phyloP scores from a whole-genome alignment of 805 yeast species.

The Wickerhamomyces canadensis region DNA sequence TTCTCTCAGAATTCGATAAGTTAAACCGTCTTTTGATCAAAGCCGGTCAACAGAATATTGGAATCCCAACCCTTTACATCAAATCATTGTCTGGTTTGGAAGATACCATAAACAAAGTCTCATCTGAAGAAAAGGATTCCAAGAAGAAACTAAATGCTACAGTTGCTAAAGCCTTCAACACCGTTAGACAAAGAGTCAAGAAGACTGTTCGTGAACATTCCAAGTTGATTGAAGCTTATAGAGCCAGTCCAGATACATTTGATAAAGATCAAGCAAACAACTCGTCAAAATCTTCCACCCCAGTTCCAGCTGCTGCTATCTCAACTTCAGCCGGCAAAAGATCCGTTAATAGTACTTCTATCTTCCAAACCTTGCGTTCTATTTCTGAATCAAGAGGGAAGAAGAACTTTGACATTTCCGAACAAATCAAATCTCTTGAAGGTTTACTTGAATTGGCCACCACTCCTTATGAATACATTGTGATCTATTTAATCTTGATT shows the following conservation, averaged over 20 bases:
- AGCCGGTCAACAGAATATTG: conserved; percentile 69
- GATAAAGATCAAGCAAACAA: conserved; percentile 39
- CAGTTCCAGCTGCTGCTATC: conserved; percentile 24
- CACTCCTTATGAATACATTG: conserved; percentile 68
- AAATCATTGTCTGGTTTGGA: conserved; percentile 68
- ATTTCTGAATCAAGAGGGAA: conserved; percentile 92
- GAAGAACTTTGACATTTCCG: conserved; percentile 80
- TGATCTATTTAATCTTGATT: conserved; percentile 72
- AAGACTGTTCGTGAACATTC: conserved; percentile 71
- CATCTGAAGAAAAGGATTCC: conserved; percentile 35
- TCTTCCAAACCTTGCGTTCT: conserved; percentile 67
- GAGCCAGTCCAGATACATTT: conserved; percentile 69
- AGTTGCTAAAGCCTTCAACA: conserved; percentile 81
- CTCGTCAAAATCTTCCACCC: conserved; percentile 18
- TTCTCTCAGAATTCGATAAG: conserved; percentile 73
- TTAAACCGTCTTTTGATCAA: conserved; percentile 60
- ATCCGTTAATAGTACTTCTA: conserved; percentile 25
- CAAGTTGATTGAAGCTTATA: conserved; percentile 50
- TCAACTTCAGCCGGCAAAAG: conserved; percentile 30
- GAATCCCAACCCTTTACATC: conserved; percentile 68
- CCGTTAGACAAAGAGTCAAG: conserved; percentile 81
- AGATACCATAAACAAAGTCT: conserved; percentile 50
- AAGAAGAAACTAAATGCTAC: conserved; percentile 75
- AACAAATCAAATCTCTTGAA: conserved; percentile 72
- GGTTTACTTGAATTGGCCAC: conserved; percentile 43